A percentile compares a stretch with the other conserved stretches of the same genome.
phyloP scores from a whole-genome alignment of 805 yeast genomes.

The Millerago galiae region DNA sequence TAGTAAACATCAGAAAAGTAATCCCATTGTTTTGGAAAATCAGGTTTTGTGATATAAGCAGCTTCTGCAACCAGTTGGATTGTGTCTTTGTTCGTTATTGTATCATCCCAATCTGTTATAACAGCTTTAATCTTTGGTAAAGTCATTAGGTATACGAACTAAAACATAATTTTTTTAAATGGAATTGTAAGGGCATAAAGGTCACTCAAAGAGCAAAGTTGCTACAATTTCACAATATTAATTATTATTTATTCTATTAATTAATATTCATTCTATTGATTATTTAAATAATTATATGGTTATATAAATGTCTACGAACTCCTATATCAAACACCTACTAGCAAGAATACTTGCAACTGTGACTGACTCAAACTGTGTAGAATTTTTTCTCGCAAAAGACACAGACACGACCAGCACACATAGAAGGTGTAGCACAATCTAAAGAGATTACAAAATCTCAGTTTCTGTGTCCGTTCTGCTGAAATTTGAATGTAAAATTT shows the following conservation, averaged over 20 bases:
- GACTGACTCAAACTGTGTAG: constrained; percentile 29
- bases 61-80: constrained; percentile 43
- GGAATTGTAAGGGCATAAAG: not conserved
- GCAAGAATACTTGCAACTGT: constrained; percentile 12
- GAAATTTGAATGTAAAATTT: constrained; percentile 19
- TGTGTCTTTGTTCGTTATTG: constrained; percentile 52
- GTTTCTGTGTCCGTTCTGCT: constrained; percentile 13
- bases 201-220: no score
- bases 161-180: no score
- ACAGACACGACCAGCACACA: constrained; percentile 1
- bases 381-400: constrained; percentile 20
- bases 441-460: not conserved
- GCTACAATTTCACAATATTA: no score
- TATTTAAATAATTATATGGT: not conserved
- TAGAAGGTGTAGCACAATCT: not conserved
- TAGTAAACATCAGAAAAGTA: constrained; percentile 40
- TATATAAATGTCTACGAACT: constrained; percentile 24
- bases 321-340: constrained; percentile 28
- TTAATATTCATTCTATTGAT: not conserved
- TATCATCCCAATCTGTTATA: constrained; percentile 63
- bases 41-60: constrained; percentile 34
- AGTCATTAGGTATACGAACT: not conserved
- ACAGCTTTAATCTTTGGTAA: constrained; percentile 22
- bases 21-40: constrained; percentile 32
- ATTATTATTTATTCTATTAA: no score